Conservation (phyloP, 1,284 basidiomycete species). For the Austroboletus novae-zelandiae region DNA sequence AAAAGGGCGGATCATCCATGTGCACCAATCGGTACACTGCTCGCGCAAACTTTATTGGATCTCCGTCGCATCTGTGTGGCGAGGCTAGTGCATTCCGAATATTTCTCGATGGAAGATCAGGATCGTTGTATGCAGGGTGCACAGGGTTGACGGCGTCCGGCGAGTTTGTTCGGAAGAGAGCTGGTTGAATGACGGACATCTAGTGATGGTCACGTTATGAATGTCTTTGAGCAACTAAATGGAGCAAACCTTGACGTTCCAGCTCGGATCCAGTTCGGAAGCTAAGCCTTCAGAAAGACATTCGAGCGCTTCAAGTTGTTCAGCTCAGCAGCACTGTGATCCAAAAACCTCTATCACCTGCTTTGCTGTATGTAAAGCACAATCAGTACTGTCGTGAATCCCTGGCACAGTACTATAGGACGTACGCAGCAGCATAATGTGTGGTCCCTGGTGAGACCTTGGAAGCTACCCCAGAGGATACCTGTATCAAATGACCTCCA, state of each 20-base stretch:
- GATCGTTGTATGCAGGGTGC: slow-evolving; percentile 23
- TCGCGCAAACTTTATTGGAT: slow-evolving; percentile 24
- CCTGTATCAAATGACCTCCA: slow-evolving; percentile 33
- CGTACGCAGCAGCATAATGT: slow-evolving; percentile 32
- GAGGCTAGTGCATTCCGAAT: slow-evolving; percentile 6
- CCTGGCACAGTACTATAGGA: not conserved
- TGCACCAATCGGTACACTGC: slow-evolving; percentile 16
- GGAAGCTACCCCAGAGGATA: slow-evolving; percentile 20
- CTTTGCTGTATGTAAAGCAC: slow-evolving; percentile 18
- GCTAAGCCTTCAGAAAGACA: slow-evolving; percentile 27
- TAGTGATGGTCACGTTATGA: slow-evolving; percentile 1
- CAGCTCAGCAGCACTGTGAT: slow-evolving; percentile 11
- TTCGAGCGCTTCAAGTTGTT: slow-evolving; percentile 21
- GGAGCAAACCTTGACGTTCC: slow-evolving; percentile 27
- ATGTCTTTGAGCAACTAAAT: not conserved
- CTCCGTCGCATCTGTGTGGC: slow-evolving; percentile 12
- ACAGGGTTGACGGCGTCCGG: slow-evolving; percentile 7
- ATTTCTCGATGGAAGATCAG: slow-evolving; percentile 16
- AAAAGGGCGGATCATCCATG: slow-evolving; percentile 27
- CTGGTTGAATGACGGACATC: slow-evolving; percentile 31
- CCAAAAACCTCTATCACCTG: slow-evolving; percentile 15
- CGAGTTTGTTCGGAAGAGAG: slow-evolving; percentile 23
- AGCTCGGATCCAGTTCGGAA: slow-evolving; percentile 27
- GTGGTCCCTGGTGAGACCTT: slow-evolving; percentile 14
- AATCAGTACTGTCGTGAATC: not conserved